These are phyloP conservation scores for Phaseolus coccineus DNA, from an alignment of 331 rosid species.

Conservation along the genomic window DNA sequence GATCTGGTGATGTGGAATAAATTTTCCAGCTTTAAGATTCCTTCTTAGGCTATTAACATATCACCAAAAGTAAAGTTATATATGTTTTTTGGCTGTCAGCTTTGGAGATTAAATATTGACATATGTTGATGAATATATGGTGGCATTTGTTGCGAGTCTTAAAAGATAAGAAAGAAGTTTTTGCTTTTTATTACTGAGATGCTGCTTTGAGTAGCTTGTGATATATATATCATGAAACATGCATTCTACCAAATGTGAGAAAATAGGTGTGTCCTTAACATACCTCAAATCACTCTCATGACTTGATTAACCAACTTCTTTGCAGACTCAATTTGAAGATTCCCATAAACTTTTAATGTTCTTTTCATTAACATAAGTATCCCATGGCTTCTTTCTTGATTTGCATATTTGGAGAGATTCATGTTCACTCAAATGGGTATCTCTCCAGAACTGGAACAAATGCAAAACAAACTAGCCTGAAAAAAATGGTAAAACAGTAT, in stretches of 20 bases:
- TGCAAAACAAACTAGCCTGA: constrained; percentile 74
- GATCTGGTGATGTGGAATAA: constrained; percentile 51
- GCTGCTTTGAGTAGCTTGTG: too few species aligned
- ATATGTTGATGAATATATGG: not conserved
- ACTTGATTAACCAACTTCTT: too few species aligned
- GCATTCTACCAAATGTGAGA: too few species aligned
- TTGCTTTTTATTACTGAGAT: not conserved
- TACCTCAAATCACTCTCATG: too few species aligned
- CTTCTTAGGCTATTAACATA: constrained; percentile 11
- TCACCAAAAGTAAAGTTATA: too few species aligned
- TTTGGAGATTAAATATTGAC: too few species aligned
- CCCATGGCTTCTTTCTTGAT: constrained; percentile 7
- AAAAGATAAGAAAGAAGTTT: not conserved
- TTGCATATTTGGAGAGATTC: constrained; percentile 29
- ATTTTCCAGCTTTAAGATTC: not conserved
- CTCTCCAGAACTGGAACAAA: constrained; percentile 72
- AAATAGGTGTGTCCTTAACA: too few species aligned
- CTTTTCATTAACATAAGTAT: too few species aligned
- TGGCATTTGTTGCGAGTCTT: not conserved
- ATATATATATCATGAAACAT: not conserved
- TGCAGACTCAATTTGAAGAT: too few species aligned
- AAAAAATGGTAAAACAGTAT: not conserved
- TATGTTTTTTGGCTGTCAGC: too few species aligned
- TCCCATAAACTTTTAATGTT: too few species aligned
- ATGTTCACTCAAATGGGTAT: constrained; percentile 55